phyloP scores from a whole-genome alignment of 805 yeast species.

The Yueomyces sp. region DNA sequence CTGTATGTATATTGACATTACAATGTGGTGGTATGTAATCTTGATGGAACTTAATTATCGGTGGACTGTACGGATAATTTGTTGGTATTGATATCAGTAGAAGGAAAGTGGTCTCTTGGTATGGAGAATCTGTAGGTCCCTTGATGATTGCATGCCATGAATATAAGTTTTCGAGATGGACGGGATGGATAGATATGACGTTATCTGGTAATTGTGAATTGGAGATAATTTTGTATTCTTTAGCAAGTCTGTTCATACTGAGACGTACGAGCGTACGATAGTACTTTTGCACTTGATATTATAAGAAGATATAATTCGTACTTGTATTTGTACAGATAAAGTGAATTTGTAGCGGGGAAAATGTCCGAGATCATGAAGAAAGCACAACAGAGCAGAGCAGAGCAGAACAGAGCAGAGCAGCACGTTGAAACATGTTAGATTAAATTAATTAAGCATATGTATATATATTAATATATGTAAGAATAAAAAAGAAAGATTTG shows the following conservation, averaged over 20 bases:
- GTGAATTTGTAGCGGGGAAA: no score
- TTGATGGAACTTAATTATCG: conserved; percentile 33
- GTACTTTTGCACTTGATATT: no score
- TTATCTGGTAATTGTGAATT: not conserved
- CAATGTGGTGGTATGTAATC: conserved; percentile 31
- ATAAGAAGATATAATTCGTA: no score
- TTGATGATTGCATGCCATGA: conserved; percentile 38
- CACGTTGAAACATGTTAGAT: no score
- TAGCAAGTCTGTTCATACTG: not conserved
- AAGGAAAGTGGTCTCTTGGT: conserved; percentile 38
- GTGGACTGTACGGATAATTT: conserved; percentile 49
- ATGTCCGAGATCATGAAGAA: no score
- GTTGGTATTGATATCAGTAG: conserved; percentile 32
- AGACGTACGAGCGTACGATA: not conserved
- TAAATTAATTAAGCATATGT: no score
- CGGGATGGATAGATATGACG: conserved; percentile 33
- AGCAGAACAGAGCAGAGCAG: no score
- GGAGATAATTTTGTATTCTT: not conserved
- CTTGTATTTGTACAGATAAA: no score
- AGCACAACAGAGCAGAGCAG: no score
- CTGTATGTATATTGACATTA: conserved; percentile 38
- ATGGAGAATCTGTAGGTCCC: conserved; percentile 43
- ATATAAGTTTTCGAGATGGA: conserved; percentile 29
- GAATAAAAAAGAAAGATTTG: no score
- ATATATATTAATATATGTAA: no score